phyloP scores from a whole-genome alignment of 2,329 filamentous ascomycete genomes.

The Sphaceloma murrayae region DNA sequence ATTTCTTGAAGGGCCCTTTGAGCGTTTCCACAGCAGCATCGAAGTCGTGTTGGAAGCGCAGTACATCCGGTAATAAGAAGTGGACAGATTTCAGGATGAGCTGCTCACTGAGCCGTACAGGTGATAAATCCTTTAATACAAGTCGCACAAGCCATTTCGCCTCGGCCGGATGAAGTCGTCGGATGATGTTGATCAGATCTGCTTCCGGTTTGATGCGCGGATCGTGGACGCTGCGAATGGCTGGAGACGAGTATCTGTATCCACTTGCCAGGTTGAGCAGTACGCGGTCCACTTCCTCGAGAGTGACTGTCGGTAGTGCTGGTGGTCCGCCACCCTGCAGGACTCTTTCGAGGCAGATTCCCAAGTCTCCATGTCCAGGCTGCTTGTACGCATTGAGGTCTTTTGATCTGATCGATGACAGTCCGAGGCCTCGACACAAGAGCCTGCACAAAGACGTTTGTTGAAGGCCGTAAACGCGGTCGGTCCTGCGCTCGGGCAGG shows the following conservation, averaged over 20 bases:
- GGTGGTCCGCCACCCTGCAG: slow-evolving; percentile 47
- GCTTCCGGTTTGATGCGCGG: slow-evolving; percentile 20
- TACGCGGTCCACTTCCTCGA: slow-evolving; percentile 62
- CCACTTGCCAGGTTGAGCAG: slow-evolving; percentile 58
- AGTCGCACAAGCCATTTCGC: slow-evolving; percentile 82
- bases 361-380: slow-evolving; percentile 57
- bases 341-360: slow-evolving; percentile 57
- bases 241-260: slow-evolving; percentile 60
- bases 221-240: slow-evolving; percentile 36
- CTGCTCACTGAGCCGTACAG: slow-evolving; percentile 51
- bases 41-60: slow-evolving; percentile 63
- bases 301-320: slow-evolving; percentile 39
- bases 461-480: slow-evolving; percentile 68
- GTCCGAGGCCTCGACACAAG: slow-evolving; percentile 55
- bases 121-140: slow-evolving; percentile 65
- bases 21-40: slow-evolving; percentile 49
- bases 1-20: slow-evolving; percentile 33
- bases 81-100: slow-evolving; percentile 54
- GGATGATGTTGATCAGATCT: slow-evolving; percentile 49
- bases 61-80: slow-evolving; percentile 57
- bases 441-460: slow-evolving; percentile 52
- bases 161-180: slow-evolving; percentile 53
- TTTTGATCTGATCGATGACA: slow-evolving; percentile 52
- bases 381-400: slow-evolving; percentile 55
- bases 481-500: slow-evolving; percentile 64